Evolutionary conservation across 2,329 filamentous ascomycete species (phyloP).

Genomic region (Lojkania enalia): DNA sequence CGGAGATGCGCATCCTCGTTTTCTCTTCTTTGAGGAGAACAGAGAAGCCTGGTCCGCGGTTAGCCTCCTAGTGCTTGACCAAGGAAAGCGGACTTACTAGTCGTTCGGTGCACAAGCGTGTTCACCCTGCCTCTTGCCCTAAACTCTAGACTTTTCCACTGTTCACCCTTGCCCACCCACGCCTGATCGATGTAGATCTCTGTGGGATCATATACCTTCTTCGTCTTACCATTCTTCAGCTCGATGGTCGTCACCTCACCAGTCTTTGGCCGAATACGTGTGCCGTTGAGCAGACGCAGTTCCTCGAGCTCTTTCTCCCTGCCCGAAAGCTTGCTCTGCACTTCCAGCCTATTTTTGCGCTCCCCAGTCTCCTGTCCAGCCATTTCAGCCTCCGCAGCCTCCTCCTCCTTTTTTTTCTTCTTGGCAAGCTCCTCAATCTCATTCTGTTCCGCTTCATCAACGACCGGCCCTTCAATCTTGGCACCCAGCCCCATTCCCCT

Average conservation of each 20-base stretch:
- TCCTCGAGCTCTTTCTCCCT: too few species aligned
- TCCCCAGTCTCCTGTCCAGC: not conserved
- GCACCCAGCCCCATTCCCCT: constrained; percentile 78
- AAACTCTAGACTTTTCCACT: constrained; percentile 61
- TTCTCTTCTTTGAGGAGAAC: constrained; percentile 91
- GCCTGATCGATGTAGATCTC: constrained; percentile 88
- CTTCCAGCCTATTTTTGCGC: too few species aligned
- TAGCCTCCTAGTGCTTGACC: not conserved
- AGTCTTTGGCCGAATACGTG: constrained; percentile 14
- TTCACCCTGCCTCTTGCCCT: constrained; percentile 75
- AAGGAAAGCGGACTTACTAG: constrained; percentile 61
- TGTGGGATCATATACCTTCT: constrained; percentile 73
- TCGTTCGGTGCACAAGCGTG: constrained; percentile 69
- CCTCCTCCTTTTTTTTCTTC: not conserved
- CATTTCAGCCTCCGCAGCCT: not conserved
- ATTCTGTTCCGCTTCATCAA: not conserved
- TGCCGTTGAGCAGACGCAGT: constrained; percentile 17
- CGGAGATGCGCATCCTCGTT: constrained; percentile 78
- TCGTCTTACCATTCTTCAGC: constrained; percentile 73
- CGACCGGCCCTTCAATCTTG: constrained; percentile 21
- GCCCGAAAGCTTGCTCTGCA: too few species aligned
- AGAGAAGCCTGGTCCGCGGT: constrained; percentile 62
- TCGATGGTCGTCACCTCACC: constrained; percentile 61
- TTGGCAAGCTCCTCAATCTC: not conserved
- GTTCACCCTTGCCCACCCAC: constrained; percentile 78